A percentile compares a stretch with the other conserved stretches of the same genome.
These are phyloP conservation scores for Yarrowia sp. DNA, from an alignment of 805 yeast genomes.

Conservation along the genomic window DNA sequence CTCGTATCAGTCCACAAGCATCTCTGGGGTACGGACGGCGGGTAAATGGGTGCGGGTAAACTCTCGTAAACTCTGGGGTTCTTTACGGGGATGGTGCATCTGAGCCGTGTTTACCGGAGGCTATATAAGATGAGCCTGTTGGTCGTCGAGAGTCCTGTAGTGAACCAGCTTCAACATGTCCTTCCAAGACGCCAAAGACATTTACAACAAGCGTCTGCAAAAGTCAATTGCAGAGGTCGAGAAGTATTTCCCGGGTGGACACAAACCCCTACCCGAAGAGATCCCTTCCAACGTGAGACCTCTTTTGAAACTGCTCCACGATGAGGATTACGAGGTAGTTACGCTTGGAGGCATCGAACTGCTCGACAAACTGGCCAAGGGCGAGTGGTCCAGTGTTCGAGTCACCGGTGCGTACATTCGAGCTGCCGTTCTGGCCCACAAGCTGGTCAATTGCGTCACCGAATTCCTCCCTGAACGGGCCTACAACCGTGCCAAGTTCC, in stretches of 20 bases:
- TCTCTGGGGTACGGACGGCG: neutral
- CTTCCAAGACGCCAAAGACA: slow-evolving; percentile 12
- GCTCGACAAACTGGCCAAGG: slow-evolving; percentile 8
- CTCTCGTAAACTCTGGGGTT: neutral
- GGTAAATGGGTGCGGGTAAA: neutral
- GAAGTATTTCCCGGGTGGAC: slow-evolving; percentile 19
- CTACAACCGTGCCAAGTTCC: slow-evolving; percentile 58
- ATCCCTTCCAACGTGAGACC: slow-evolving; percentile 22
- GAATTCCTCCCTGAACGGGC: slow-evolving; percentile 64
- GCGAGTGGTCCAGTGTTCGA: slow-evolving; percentile 50
- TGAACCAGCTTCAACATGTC: neutral
- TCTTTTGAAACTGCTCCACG: slow-evolving; percentile 14
- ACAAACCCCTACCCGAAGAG: slow-evolving; percentile 13
- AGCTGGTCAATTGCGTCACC: slow-evolving; percentile 54
- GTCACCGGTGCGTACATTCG: slow-evolving; percentile 65
- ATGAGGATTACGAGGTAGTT: slow-evolving; percentile 12
- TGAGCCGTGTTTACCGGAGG: neutral
- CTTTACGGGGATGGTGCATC: neutral
- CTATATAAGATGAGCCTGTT: neutral
- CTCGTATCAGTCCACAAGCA: neutral
- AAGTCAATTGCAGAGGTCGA: slow-evolving; percentile 19
- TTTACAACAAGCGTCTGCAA: slow-evolving; percentile 26
- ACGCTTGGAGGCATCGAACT: slow-evolving; percentile 20
- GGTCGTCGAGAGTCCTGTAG: no score
- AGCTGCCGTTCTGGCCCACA: slow-evolving; percentile 65